Percentiles rank a stretch among this genome's conserved stretches.
phyloP scores from a whole-genome alignment of 2,329 filamentous ascomycete genomes.

The Drechslerella dactyloides region DNA sequence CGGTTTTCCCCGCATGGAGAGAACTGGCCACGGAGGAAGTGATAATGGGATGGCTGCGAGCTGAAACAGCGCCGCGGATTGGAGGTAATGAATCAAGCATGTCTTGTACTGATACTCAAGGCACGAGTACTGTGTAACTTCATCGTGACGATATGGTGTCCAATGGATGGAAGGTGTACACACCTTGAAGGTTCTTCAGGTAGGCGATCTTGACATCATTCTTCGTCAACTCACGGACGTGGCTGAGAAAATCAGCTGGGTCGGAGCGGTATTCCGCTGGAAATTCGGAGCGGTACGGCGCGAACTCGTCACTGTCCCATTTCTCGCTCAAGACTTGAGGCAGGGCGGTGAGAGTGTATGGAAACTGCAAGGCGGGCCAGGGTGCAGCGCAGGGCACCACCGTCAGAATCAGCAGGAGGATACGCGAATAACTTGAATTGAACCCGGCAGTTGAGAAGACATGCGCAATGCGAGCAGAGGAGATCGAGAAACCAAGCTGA shows the following conservation, averaged over 20 bases:
- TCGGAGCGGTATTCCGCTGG: constrained; percentile 69
- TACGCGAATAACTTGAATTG: constrained; percentile 28
- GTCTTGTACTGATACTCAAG: neutral
- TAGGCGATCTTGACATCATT: constrained; percentile 77
- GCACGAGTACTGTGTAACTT: constrained; percentile 20
- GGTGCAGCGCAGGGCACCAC: constrained; percentile 26
- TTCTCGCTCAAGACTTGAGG: constrained; percentile 68
- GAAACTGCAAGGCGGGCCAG: constrained; percentile 66
- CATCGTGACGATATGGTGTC: constrained; percentile 18
- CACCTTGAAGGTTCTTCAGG: constrained; percentile 75
- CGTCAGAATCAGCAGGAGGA: neutral
- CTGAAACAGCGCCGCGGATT: constrained; percentile 13
- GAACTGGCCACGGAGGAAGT: neutral
- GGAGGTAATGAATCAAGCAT: constrained; percentile 13
- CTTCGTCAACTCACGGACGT: constrained; percentile 73
- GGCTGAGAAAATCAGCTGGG: constrained; percentile 67
- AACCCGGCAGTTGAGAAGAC: constrained; percentile 36
- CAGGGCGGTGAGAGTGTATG: constrained; percentile 73
- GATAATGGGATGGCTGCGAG: neutral
- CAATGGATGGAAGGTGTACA: constrained; percentile 30
- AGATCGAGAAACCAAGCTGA: neutral
- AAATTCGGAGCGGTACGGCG: constrained; percentile 73
- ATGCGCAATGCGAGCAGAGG: neutral
- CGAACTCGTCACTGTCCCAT: constrained; percentile 72
- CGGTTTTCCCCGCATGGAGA: neutral